Evolutionary conservation across 2,329 filamentous ascomycete species (phyloP).

Genomic region (Penicillium brevicompactum): DNA sequence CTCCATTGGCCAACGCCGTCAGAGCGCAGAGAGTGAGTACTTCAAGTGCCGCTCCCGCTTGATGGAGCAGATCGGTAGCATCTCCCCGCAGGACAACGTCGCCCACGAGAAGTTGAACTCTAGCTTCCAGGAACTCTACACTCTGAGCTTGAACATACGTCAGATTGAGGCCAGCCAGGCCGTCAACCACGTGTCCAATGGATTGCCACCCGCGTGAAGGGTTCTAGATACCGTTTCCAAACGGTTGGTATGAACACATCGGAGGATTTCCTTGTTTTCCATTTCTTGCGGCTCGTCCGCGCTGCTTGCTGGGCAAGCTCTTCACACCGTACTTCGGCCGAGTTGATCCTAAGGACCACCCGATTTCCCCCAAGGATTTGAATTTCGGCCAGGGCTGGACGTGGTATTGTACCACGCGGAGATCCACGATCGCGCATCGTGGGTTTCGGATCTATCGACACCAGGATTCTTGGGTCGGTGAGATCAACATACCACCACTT

Average conservation of each 20-base stretch:
- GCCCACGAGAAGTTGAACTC: constrained; percentile 49
- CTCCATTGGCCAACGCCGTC: constrained; percentile 41
- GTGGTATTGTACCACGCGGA: constrained; percentile 1
- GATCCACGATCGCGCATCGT: not conserved
- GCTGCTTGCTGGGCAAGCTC: constrained; percentile 7
- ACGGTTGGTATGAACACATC: constrained; percentile 1
- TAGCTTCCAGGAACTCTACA: constrained; percentile 47
- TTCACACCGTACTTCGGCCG: constrained; percentile 2
- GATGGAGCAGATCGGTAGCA: constrained; percentile 41
- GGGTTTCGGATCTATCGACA: not conserved
- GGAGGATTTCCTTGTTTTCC: constrained; percentile 11
- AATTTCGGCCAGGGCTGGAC: constrained; percentile 8
- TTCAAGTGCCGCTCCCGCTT: constrained; percentile 44
- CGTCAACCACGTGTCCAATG: constrained; percentile 36
- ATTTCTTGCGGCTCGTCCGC: constrained; percentile 1
- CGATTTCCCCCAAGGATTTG: not conserved
- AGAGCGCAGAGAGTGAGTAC: constrained; percentile 46
- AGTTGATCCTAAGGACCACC: not conserved
- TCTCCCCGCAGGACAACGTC: constrained; percentile 43
- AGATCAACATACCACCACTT: not conserved
- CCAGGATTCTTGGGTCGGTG: not conserved
- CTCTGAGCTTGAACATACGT: constrained; percentile 45
- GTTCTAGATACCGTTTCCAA: constrained; percentile 3
- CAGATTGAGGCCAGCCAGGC: constrained; percentile 46
- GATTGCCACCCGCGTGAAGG: constrained; percentile 36